These are phyloP conservation scores for Phytopythium cucurbitacearum DNA, from an alignment of 352 stramenopile genomes.

Conservation along the genomic window DNA sequence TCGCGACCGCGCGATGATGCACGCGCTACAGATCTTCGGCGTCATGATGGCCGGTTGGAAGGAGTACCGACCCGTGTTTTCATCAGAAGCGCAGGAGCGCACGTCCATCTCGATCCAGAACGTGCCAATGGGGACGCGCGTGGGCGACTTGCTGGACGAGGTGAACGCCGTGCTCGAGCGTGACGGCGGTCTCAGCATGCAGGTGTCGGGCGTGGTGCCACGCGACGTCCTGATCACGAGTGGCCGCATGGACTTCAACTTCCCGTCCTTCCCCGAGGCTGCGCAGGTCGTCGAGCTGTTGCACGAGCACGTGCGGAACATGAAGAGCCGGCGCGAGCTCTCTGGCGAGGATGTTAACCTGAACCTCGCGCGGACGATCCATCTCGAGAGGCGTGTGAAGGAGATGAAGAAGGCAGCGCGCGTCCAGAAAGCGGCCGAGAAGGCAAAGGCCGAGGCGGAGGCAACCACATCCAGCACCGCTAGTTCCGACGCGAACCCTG, in stretches of 20 bases:
- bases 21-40: constrained; percentile 82
- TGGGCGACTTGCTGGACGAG: constrained; percentile 52
- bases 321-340: constrained; percentile 48
- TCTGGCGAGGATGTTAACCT: constrained; percentile 39
- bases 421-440: constrained; percentile 7
- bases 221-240: constrained; percentile 68
- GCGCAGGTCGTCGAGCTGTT: constrained; percentile 72
- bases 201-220: constrained; percentile 49
- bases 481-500: background rate
- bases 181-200: constrained; percentile 43
- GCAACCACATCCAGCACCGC: background rate
- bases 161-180: constrained; percentile 44
- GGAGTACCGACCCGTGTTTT: constrained; percentile 81
- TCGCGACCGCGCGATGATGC: constrained; percentile 59
- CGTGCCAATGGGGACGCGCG: constrained; percentile 68
- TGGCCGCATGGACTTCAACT: constrained; percentile 68
- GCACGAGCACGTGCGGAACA: constrained; percentile 36
- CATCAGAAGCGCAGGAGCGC: constrained; percentile 40
- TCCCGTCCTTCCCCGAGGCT: constrained; percentile 66
- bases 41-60: constrained; percentile 84
- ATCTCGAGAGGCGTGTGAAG: constrained; percentile 30
- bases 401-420: constrained; percentile 9
- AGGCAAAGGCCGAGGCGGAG: constrained; percentile 2
- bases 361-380: constrained; percentile 30
- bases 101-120: constrained; percentile 66